Conservation (phyloP, 2,329 filamentous ascomycete species). For the Teratosphaeria epicoccoides region DNA sequence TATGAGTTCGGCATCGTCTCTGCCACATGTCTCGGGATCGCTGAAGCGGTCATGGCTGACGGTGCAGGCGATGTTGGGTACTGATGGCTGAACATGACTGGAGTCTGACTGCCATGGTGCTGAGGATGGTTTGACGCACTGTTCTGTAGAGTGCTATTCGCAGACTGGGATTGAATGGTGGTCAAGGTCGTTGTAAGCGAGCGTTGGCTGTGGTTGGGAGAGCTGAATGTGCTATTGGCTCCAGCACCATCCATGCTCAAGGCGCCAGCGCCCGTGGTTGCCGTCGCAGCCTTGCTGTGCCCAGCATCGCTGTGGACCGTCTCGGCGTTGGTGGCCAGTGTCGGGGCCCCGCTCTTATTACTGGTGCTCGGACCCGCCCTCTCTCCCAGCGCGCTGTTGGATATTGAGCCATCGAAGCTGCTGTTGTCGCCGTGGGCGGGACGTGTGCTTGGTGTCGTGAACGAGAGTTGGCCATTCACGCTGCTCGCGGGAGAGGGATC, state of each 20-base stretch:
- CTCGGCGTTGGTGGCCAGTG: slow-evolving; percentile 73
- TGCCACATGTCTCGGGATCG: slow-evolving; percentile 60
- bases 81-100: slow-evolving; percentile 48
- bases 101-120: slow-evolving; percentile 25
- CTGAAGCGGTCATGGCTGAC: slow-evolving; percentile 53
- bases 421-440: slow-evolving; percentile 27
- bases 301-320: slow-evolving; percentile 63
- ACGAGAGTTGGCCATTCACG: slow-evolving; percentile 37
- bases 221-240: slow-evolving; percentile 65
- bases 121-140: slow-evolving; percentile 28
- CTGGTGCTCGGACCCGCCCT: slow-evolving; percentile 49
- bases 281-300: slow-evolving; percentile 58
- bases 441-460: slow-evolving; percentile 44
- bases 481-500: slow-evolving; percentile 34
- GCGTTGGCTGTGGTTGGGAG: slow-evolving; percentile 67
- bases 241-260: slow-evolving; percentile 40
- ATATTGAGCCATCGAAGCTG: slow-evolving; percentile 46
- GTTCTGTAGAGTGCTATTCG: slow-evolving; percentile 36
- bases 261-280: slow-evolving; percentile 61
- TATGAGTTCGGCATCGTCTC: slow-evolving; percentile 54
- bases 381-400: slow-evolving; percentile 42
- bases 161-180: slow-evolving; percentile 67
- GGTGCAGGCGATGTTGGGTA: slow-evolving; percentile 38
- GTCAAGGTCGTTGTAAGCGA: slow-evolving; percentile 76
- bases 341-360: slow-evolving; percentile 64